Evolutionary conservation across 2,329 filamentous ascomycete species (phyloP), one percentile per base, ranked within the genome.

Genomic region (Cadophora sp.): DNA sequence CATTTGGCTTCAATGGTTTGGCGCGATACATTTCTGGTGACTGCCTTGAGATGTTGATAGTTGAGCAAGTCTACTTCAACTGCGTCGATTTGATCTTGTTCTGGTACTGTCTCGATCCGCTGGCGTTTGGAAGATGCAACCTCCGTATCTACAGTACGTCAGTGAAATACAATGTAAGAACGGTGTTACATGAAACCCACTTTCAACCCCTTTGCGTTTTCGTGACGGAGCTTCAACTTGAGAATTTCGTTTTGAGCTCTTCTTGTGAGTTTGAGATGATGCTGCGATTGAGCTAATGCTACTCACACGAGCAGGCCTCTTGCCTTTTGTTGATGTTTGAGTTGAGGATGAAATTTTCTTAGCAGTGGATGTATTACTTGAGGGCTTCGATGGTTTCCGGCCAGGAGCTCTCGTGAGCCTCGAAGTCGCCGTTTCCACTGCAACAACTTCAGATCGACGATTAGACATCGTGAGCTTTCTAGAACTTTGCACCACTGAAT

Each of bases 1-100:
- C 91, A 93, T 76, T 91, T 92, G 51, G 89, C 80, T 51, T 91
- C 85, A 67, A 97, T 91, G 46, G 84, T 86, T 31, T 86, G 84
- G 69, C 85, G 86, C n/a, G 88, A 86, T 53, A 93, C 81, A 51
- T 81, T 82, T 43, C 83, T 84, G 14, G 81, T 84, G 34, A 81
- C 81, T 16, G 86, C 78, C 7, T 82, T 80, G 60, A 90, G 79
- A 72, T 87, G 84, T 55, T 83, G 82, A 76, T 85, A 88, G 50
- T 67, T 66, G 19, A 40, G 24, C 4, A 58, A 37, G 3, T 67
- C 64, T 64, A 64, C 27, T 55, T 72, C 68, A 8, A 67, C 34
- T 26, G 40, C 22, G 37, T 29, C 58, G 55, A 65, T 61, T 31
- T 46, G 22, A 31, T 69, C 56, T 24, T 69, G 37, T 53, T 68